Evolutionary conservation across 306 rosid genomes (phyloP), one percentile per base, ranked within the genome.

Genomic region (Lathyrus sativus): DNA sequence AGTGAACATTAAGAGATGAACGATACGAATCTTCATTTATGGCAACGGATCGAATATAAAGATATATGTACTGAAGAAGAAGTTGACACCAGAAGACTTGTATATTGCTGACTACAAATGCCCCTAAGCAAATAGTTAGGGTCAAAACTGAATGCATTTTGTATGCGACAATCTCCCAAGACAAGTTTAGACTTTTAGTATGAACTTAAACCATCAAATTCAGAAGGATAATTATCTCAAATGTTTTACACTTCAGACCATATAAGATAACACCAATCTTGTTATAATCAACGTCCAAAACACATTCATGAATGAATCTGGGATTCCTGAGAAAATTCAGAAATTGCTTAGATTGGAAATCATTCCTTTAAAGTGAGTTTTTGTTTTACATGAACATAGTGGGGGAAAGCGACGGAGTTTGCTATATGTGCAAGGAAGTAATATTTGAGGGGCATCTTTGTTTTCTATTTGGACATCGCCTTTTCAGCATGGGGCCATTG

Each of bases 11-110:
- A 22, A 0, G 62, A 9, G 29, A 28, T 62, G 51, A 68, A 38
- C 79, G 18, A 62, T 63, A 19, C 17, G 33, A 35, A 68, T 44
- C 42, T 78, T 55, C 60, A 74, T 68, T 62, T 55, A 44, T 19
- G 19, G 7, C 41, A 42, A 62, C 29, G 28, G 31, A 53, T 19
- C 51, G 19, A 54, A 42, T 38, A 37, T 46, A 37, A 37, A 37
- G 64, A 26, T 73, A 68, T 68, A 51, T 51, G 76, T 50, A 56
- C 60, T 62, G 56, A 39, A 74, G 49, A 54, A 31, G 37, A 33
- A 6, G 37, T 33, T 35, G 45, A 54, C 19, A 19, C 62, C 56
- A 53, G 62, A 54, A 64, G 62, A 49, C 74, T 49, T 15, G 14
- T 7, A 60, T 18, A 29, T 46, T 31, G 58, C 28, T 37, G 44